Evolutionary conservation across 345 rosid species (phyloP).

Genomic region (Gossypium ekmanianum): DNA sequence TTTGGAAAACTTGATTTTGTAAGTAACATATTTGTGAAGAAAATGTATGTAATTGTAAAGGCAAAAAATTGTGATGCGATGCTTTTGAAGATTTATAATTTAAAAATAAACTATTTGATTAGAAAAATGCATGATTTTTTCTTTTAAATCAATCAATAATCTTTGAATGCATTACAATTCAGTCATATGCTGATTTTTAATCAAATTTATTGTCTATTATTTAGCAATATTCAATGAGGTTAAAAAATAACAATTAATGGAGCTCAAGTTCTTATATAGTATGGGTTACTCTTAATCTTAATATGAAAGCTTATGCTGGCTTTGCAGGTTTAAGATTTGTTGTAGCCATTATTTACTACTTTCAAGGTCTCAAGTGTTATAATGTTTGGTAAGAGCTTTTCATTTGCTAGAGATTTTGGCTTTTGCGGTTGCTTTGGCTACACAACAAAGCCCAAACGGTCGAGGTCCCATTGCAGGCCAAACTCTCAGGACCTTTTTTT

Average conservation of each 20-base stretch:
- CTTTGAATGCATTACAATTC: not conserved
- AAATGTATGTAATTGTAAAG: not conserved
- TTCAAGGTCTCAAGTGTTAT: constrained; percentile 12
- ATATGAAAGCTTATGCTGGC: not conserved
- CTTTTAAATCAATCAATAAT: not conserved
- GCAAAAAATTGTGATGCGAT: not conserved
- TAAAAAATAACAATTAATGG: not conserved
- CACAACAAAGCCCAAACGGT: constrained; percentile 36
- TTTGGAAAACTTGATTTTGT: not conserved
- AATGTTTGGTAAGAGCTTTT: constrained; percentile 56
- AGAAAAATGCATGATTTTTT: not conserved
- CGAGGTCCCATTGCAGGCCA: constrained; percentile 31
- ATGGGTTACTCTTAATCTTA: not conserved
- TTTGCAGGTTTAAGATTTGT: constrained; percentile 33
- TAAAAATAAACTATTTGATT: not conserved
- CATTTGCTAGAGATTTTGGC: constrained; percentile 61
- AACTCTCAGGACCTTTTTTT: constrained; percentile 48
- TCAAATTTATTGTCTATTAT: not conserved
- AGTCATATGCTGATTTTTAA: not conserved
- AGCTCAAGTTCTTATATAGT: not conserved
- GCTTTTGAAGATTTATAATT: not conserved
- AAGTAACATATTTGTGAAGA: not conserved
- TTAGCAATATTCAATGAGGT: not conserved
- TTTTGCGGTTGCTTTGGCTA: constrained; percentile 92
- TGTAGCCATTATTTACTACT: constrained; percentile 10